A percentile compares a stretch with the other conserved stretches of the same genome.
These are phyloP conservation scores for Camelina hispida DNA, from an alignment of 345 rosid species.

Conservation along the genomic window DNA sequence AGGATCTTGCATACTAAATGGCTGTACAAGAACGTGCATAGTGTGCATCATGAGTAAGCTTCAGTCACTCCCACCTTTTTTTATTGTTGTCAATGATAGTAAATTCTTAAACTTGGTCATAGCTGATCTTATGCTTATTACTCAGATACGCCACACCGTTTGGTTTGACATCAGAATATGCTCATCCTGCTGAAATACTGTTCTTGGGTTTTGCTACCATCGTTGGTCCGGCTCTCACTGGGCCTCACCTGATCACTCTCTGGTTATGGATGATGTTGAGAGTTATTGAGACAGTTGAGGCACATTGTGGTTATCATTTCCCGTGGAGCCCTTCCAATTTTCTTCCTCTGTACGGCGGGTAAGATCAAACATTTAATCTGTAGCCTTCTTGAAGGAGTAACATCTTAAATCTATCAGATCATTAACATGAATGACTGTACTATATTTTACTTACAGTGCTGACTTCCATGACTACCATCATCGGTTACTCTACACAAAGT, in stretches of 20 bases:
- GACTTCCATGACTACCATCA: slow-evolving; percentile 99
- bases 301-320: slow-evolving; percentile 98
- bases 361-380: slow-evolving; percentile 31
- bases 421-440: not conserved
- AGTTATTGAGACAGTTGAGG: slow-evolving; percentile 97
- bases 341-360: slow-evolving; percentile 97
- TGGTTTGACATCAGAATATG: slow-evolving; percentile 96
- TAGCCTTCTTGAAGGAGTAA: not conserved
- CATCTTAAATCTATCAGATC: not conserved
- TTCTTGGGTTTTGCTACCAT: slow-evolving; percentile 97
- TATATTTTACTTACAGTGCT: slow-evolving; percentile 58
- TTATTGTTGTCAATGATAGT: not conserved
- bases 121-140: not conserved
- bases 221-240: slow-evolving; percentile 93
- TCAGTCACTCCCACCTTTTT: slow-evolving; percentile 7
- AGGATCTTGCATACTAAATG: slow-evolving; percentile 90
- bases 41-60: slow-evolving; percentile 98
- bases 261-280: slow-evolving; percentile 96
- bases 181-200: slow-evolving; percentile 94
- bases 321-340: slow-evolving; percentile 98
- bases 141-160: slow-evolving; percentile 96
- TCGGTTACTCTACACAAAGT: slow-evolving; percentile 91
- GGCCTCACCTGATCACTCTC: slow-evolving; percentile 88
- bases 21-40: slow-evolving; percentile 95
- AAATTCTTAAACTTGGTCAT: not conserved